Conservation (phyloP, 345 rosid species). For the Gossypium thurberi region DNA sequence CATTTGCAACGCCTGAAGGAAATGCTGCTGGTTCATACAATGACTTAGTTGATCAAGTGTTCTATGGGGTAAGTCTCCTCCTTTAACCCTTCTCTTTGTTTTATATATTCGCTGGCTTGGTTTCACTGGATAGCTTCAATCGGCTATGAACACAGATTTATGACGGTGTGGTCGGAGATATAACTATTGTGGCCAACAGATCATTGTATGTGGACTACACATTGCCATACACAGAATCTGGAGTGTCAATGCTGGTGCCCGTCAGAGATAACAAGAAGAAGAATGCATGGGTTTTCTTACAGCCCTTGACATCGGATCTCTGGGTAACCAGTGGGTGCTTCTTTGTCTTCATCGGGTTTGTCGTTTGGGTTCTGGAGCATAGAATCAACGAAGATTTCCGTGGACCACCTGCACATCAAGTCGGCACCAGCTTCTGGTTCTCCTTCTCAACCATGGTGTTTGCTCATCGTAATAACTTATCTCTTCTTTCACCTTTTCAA, state of each 20-base stretch:
- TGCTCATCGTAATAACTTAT: not conserved
- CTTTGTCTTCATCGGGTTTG: slow-evolving; percentile 49
- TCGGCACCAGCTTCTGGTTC: slow-evolving; percentile 58
- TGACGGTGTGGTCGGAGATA: slow-evolving; percentile 69
- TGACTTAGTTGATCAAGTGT: slow-evolving; percentile 42
- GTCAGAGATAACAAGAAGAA: slow-evolving; percentile 28
- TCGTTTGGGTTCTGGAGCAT: slow-evolving; percentile 73
- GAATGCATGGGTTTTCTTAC: slow-evolving; percentile 60
- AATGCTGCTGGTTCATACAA: slow-evolving; percentile 22
- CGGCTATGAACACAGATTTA: slow-evolving; percentile 25
- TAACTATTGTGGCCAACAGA: slow-evolving; percentile 41
- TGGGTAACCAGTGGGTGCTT: slow-evolving; percentile 52
- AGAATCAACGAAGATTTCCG: slow-evolving; percentile 53
- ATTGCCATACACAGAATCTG: slow-evolving; percentile 60
- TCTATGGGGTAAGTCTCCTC: slow-evolving; percentile 24
- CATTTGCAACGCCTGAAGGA: slow-evolving; percentile 22
- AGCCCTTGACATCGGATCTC: slow-evolving; percentile 57
- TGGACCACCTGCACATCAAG: slow-evolving; percentile 43
- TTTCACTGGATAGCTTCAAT: not conserved
- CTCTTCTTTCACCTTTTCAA: not conserved
- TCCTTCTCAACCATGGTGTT: slow-evolving; percentile 68
- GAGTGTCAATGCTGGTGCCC: slow-evolving; percentile 64
- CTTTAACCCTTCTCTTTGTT: not conserved
- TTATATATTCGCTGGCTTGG: not conserved
- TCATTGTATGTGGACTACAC: slow-evolving; percentile 55